Evolutionary conservation across 768 basidiomycete genomes (phyloP).

Genomic region (Gymnopilus dilepis): DNA sequence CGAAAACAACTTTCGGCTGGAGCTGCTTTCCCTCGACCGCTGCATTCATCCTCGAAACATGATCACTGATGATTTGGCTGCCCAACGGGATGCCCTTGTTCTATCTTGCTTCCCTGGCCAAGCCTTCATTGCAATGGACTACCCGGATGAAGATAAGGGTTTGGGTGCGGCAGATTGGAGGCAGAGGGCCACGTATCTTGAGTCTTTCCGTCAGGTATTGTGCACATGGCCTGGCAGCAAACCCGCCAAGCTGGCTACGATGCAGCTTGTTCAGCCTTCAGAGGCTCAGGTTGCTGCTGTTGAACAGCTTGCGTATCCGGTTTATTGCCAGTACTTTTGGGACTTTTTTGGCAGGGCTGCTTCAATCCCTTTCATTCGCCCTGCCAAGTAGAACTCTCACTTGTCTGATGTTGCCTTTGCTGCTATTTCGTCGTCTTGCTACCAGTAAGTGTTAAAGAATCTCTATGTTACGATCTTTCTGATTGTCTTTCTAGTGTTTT

Average conservation of each 20-base stretch:
- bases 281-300: background rate
- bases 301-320: background rate
- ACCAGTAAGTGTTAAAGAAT: no score
- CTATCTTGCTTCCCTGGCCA: background rate
- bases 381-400: no score
- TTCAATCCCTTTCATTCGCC: background rate
- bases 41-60: background rate
- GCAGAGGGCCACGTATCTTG: background rate
- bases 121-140: background rate
- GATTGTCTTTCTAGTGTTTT: no score
- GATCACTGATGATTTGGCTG: background rate
- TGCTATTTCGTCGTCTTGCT: background rate
- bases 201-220: background rate
- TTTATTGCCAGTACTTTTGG: background rate
- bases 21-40: background rate
- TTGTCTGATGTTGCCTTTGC: background rate
- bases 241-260: background rate
- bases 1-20: conserved; percentile 4
- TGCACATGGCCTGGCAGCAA: background rate
- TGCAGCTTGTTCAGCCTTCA: background rate
- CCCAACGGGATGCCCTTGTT: background rate
- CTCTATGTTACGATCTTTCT: no score
- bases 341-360: background rate
- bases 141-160: background rate
- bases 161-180: background rate